Base-by-base conservation (phyloP, 352 stramenopile genomes). In the Blastocystis sp. region DNA sequence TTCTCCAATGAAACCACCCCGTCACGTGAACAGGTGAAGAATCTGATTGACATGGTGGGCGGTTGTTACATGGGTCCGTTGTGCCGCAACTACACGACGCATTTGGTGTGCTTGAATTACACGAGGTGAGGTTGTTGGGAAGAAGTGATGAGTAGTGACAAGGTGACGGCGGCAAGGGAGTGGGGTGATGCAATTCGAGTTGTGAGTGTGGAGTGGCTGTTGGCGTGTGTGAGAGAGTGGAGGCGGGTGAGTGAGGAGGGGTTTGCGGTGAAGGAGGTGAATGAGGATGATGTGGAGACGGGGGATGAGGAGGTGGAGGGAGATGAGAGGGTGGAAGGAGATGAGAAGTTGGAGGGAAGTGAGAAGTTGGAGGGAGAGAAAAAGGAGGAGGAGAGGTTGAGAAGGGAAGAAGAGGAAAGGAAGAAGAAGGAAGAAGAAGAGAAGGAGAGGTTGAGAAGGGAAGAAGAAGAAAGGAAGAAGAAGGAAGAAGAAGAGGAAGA, bases 21-120 rank as follows among this genome's bases (percentile, higher is more conserved):
- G 14, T 60, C 64, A 6, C 78, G 78, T 11, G 78, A 88, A 68
- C 24, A 76, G 40, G 42, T 88, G n/a, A 88, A 88, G 60, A 60
- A 57, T 28, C 34, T 43, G 9, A 88, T 88, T 34, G 78, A 88
- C 43, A 78, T 65, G 9, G 40, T 88, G 3, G 78, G 78, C 21
- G 61, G n/a, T 24, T 87, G 77, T 40, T 87, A 87, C 52, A 81
- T 87, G 54, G 77, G 77, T 48, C 77, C 77, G 24, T 45, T 87
- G 14, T 87, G 62, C 42, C 24, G 45, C 19, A 60, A 78, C 21
- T n/a, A 76, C 28, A 87, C 77, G 7, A 87, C 77, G 1, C 77
- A 87, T 87, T n/a, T 87, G 24, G 28, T 87, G 38, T 87, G 77
- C 71, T 14, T 40, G 11, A 38, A 45, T 21, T 11, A 28, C 3